These are phyloP conservation scores for Wickerhamiella alocasiicola DNA, from an alignment of 805 yeast species.

Conservation along the genomic window DNA sequence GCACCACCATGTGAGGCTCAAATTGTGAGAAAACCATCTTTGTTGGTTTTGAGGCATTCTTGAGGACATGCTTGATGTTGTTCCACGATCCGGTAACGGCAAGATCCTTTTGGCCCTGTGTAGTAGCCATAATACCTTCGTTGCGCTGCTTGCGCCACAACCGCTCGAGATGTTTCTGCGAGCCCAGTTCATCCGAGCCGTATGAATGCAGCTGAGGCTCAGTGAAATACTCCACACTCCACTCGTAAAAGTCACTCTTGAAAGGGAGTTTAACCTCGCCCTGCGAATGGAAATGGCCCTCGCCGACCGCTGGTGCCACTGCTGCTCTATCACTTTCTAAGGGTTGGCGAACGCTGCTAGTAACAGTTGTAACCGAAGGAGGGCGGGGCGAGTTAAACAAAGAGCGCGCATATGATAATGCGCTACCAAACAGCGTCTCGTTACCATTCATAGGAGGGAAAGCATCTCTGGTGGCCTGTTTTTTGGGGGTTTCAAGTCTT, in stretches of 20 bases:
- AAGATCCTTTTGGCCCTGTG: constrained; percentile 78
- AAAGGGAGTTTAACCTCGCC: constrained; percentile 22
- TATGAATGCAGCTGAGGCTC: constrained; percentile 85
- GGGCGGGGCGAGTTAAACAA: constrained; percentile 1
- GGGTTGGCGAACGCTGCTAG: background rate
- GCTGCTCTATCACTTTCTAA: constrained; percentile 3
- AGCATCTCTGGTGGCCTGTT: background rate
- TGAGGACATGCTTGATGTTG: constrained; percentile 51
- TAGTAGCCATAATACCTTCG: constrained; percentile 71
- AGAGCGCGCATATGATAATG: constrained; percentile 6
- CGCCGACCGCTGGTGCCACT: constrained; percentile 8
- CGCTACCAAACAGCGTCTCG: constrained; percentile 7
- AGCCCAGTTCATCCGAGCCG: constrained; percentile 86
- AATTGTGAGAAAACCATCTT: constrained; percentile 75
- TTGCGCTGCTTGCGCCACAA: constrained; percentile 86
- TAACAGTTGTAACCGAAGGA: background rate
- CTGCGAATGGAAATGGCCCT: background rate
- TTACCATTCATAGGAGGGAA: background rate
- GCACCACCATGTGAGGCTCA: constrained; percentile 66
- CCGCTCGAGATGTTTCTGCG: constrained; percentile 66
- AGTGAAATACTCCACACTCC: constrained; percentile 75
- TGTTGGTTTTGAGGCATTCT: constrained; percentile 25
- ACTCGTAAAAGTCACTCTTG: constrained; percentile 29
- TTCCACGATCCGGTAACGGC: constrained; percentile 84
- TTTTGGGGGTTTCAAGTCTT: background rate